Conservation (phyloP, 345 rosid genomes). For the Salix viminalis region DNA sequence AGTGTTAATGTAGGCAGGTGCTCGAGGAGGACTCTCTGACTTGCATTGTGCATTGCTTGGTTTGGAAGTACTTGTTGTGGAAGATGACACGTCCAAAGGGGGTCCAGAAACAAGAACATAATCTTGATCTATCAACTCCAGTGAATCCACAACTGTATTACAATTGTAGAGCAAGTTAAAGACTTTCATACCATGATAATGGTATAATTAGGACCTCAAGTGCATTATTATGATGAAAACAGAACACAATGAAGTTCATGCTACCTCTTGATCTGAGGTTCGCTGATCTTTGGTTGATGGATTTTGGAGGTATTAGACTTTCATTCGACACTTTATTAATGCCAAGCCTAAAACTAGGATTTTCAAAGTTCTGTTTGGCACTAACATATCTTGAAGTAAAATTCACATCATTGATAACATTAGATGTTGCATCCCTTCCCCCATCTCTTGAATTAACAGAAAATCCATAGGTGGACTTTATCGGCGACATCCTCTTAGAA, state of each 20-base stretch:
- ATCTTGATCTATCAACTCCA: conserved; percentile 86
- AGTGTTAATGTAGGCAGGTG: conserved; percentile 29
- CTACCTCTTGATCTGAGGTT: conserved; percentile 52
- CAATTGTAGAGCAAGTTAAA: conserved; percentile 2
- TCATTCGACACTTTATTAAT: conserved; percentile 35
- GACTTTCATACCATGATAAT: not conserved
- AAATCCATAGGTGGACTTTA: conserved; percentile 50
- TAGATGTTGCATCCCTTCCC: conserved; percentile 41
- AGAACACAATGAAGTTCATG: conserved; percentile 13
- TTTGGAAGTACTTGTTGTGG: conserved; percentile 52
- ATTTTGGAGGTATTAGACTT: conserved; percentile 39
- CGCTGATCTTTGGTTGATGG: conserved; percentile 42
- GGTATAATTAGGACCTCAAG: not conserved
- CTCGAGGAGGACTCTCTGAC: conserved; percentile 45
- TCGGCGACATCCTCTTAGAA: conserved; percentile 40
- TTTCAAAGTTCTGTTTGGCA: conserved; percentile 35
- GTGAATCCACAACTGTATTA: conserved; percentile 56
- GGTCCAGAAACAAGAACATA: conserved; percentile 87
- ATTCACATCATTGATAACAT: conserved; percentile 35
- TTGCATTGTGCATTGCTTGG: conserved; percentile 47
- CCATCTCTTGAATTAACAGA: conserved; percentile 40
- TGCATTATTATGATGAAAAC: conserved; percentile 10
- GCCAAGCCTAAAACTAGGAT: conserved; percentile 38
- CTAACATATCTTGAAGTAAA: conserved; percentile 37
- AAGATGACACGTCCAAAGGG: conserved; percentile 56